Conservation (phyloP, 495 filamentous ascomycete genomes). For the Aspergillus funiculosus region DNA sequence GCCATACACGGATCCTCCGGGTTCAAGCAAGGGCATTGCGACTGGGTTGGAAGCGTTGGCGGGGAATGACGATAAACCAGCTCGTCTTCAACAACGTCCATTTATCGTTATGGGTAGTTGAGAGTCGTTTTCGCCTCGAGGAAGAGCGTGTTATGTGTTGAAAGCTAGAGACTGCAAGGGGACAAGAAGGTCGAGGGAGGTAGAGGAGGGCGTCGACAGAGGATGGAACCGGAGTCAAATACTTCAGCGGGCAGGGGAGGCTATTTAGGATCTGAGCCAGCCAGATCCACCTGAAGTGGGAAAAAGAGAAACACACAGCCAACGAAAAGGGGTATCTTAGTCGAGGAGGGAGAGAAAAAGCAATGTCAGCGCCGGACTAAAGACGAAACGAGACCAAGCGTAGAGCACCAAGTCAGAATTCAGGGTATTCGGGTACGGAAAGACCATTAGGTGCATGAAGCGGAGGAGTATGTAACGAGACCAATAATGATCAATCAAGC, state of each 20-base stretch:
- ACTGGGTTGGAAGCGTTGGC: constrained; percentile 11
- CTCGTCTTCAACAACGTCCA: constrained; percentile 20
- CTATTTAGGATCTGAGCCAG: constrained; percentile 20
- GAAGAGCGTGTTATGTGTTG: not conserved
- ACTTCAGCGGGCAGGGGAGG: constrained; percentile 6
- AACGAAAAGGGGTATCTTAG: constrained; percentile 19
- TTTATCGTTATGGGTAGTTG: constrained; percentile 16
- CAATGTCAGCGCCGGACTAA: constrained; percentile 4
- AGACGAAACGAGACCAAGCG: constrained; percentile 11
- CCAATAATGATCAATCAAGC: constrained; percentile 8
- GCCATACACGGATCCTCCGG: constrained; percentile 37
- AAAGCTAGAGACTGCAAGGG: not conserved
- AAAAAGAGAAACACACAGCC: constrained; percentile 18
- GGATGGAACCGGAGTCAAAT: not conserved
- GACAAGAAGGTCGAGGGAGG: not conserved
- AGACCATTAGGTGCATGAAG: constrained; percentile 14
- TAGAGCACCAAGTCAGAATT: constrained; percentile 15
- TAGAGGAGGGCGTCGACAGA: not conserved
- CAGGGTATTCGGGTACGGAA: constrained; percentile 9
- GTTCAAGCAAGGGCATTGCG: constrained; percentile 38
- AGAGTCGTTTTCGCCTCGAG: not conserved
- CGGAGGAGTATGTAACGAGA: not conserved
- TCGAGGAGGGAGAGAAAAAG: constrained; percentile 9
- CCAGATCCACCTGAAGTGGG: constrained; percentile 19
- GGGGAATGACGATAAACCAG: constrained; percentile 1